Conservation (phyloP, 306 rosid species). For the Vigna radiata region DNA sequence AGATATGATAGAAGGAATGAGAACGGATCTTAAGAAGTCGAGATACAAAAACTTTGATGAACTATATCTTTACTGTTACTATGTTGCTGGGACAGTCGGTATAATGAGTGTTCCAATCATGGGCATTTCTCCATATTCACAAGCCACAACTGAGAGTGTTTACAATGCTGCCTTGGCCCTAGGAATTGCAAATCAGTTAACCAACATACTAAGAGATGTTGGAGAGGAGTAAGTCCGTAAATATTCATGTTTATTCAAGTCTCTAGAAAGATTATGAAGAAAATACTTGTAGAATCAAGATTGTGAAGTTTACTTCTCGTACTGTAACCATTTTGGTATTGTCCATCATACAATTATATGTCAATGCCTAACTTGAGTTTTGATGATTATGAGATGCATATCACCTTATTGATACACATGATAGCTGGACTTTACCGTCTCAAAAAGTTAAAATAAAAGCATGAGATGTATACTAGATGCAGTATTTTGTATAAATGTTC, state of each 20-base stretch:
- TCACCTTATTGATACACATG: constrained; percentile 9
- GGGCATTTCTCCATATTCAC: constrained; percentile 61
- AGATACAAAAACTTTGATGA: constrained; percentile 64
- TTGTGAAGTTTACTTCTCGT: background rate
- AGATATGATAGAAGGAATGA: constrained; percentile 71
- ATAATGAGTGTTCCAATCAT: constrained; percentile 69
- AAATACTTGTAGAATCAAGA: background rate
- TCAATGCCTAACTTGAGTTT: background rate
- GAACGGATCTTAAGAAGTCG: constrained; percentile 61
- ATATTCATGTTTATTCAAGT: constrained; percentile 30
- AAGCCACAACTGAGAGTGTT: constrained; percentile 60
- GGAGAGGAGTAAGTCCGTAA: constrained; percentile 65
- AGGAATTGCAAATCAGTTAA: constrained; percentile 69
- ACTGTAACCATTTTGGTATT: constrained; percentile 1
- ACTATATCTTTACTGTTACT: constrained; percentile 67
- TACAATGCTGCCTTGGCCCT: constrained; percentile 67
- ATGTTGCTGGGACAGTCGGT: constrained; percentile 71
- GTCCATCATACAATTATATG: background rate
- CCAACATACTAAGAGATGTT: constrained; percentile 70
- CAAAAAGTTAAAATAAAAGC: background rate
- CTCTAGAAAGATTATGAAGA: constrained; percentile 28
- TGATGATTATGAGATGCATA: constrained; percentile 7
- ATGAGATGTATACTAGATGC: constrained; percentile 22
- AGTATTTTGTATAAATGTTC: background rate
- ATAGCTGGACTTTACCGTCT: constrained; percentile 4